Evolutionary conservation across 2,329 filamentous ascomycete genomes (phyloP).

Genomic region (Acrocalymma vagum): DNA sequence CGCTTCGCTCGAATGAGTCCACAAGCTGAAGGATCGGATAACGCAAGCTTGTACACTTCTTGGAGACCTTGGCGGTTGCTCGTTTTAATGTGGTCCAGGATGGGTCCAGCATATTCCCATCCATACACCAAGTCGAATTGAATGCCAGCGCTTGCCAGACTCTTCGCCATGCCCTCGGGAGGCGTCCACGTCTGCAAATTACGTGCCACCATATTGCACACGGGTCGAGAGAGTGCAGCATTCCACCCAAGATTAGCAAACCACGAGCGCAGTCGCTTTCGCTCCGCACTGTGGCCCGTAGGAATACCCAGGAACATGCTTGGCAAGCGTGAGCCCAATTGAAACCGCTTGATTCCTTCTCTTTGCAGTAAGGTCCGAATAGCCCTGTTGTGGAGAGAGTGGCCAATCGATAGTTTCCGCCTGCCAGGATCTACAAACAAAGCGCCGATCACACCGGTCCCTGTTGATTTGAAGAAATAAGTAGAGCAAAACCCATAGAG

Average conservation of each 20-base stretch:
- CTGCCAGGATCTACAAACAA: slow-evolving; percentile 90
- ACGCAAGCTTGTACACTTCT: slow-evolving; percentile 80
- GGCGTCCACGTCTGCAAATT: slow-evolving; percentile 77
- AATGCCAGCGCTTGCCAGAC: slow-evolving; percentile 75
- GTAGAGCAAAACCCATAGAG: slow-evolving; percentile 93
- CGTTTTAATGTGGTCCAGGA: slow-evolving; percentile 77
- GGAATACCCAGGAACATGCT: slow-evolving; percentile 90
- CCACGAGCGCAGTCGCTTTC: slow-evolving; percentile 75
- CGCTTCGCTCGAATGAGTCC: slow-evolving; percentile 85
- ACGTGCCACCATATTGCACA: slow-evolving; percentile 77
- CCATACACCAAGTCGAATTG: slow-evolving; percentile 87
- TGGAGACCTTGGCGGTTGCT: slow-evolving; percentile 79
- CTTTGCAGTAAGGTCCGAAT: slow-evolving; percentile 77
- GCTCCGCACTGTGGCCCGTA: slow-evolving; percentile 67
- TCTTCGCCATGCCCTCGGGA: slow-evolving; percentile 79
- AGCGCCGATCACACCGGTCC: slow-evolving; percentile 79
- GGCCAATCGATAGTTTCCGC: slow-evolving; percentile 87
- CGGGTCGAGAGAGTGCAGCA: slow-evolving; percentile 67
- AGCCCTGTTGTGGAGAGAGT: slow-evolving; percentile 86
- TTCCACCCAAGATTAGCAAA: slow-evolving; percentile 94
- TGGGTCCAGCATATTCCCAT: slow-evolving; percentile 75
- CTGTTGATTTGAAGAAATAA: slow-evolving; percentile 76
- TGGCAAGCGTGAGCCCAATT: slow-evolving; percentile 82
- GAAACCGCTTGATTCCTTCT: slow-evolving; percentile 78
- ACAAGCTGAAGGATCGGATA: slow-evolving; percentile 75